Evolutionary conservation across 768 basidiomycete genomes (phyloP), one percentile per base, ranked within the genome.

Genomic region (Suillus sp.): DNA sequence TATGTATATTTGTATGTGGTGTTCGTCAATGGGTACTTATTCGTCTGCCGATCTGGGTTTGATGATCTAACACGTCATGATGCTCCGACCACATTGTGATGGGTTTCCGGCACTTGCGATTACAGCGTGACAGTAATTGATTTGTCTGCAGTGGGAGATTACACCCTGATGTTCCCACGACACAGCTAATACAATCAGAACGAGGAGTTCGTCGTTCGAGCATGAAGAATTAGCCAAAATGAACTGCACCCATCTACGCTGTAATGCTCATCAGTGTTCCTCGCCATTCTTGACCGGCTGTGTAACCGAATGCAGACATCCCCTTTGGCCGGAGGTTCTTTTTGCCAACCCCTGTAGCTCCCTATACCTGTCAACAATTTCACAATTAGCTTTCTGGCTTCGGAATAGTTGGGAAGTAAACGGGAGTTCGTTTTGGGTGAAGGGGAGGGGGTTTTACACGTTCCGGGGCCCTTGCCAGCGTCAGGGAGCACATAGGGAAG

Each of bases 31-130:
- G 38, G 56, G 11, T 27, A 30, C 38, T 30, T 57, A 57, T 20
- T 57, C 38, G 38, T 57, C 18, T 57, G 18, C 25, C 27, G 55
- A 35, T 57, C 27, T 57, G 56, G 38, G 32, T 27, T 20, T 40
- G 6, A n/a, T 37, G 56, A 57, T 57, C 18, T 37, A 20, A 37
- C 56, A 57, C 56, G 56, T 57, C 56, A 57, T 57, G 25, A 40
- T 57, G 7, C 27, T 27, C 27, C 37, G 18, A 5, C 55, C 16
- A 22, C 22, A 25, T 13, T 27, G 16, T n/a, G 4, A 27, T 53
- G 51, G 51, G 6, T 53, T 51, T 32, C 14, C 3, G 47, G 18
- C 10, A 18, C 20, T 53, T 32, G 50, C 30, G 4, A 18, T 53
- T 53, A 20, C 30, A 53, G 18, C 18, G 50, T 18, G 27, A 20